A percentile compares a stretch with the other conserved stretches of the same genome.
Conservation (phyloP, 2,329 filamentous ascomycete species). For the Xylariaceae sp. region DNA sequence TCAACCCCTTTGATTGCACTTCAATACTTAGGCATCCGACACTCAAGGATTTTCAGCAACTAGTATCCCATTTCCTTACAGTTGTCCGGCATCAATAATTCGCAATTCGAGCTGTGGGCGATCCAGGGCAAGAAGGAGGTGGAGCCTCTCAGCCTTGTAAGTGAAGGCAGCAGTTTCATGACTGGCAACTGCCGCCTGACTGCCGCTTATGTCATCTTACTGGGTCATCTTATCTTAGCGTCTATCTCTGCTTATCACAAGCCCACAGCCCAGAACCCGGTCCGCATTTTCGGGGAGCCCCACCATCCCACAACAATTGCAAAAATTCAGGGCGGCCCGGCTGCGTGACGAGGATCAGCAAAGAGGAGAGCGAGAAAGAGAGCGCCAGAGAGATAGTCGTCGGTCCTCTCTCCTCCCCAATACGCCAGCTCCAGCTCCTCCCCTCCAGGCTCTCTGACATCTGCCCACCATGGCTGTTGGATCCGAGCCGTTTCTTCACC, state of each 20-base stretch:
- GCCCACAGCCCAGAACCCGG: background rate
- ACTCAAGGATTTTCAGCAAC: too few relatives aligned
- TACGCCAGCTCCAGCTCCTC: background rate
- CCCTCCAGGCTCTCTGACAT: background rate
- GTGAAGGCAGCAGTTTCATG: too few relatives aligned
- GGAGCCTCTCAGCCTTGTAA: too few relatives aligned
- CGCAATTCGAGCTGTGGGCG: too few relatives aligned
- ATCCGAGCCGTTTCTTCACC: conserved; percentile 82
- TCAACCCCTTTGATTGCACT: too few relatives aligned
- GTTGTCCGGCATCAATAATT: too few relatives aligned
- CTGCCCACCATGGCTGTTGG: conserved; percentile 63
- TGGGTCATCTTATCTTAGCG: too few relatives aligned
- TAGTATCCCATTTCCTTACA: too few relatives aligned
- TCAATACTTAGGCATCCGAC: too few relatives aligned
- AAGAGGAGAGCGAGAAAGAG: conserved; percentile 2
- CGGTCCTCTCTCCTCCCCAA: background rate
- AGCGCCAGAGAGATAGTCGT: background rate
- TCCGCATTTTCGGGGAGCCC: conserved; percentile 12
- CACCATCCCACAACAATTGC: conserved; percentile 20
- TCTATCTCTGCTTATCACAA: conserved; percentile 1
- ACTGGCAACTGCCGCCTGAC: too few relatives aligned
- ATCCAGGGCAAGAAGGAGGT: too few relatives aligned
- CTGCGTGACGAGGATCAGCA: background rate
- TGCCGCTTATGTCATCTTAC: too few relatives aligned
- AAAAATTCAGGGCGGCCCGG: conserved; percentile 15